Evolutionary conservation across 345 rosid genomes (phyloP), one percentile per base, ranked within the genome.

Genomic region (Eucalyptus curtisii): DNA sequence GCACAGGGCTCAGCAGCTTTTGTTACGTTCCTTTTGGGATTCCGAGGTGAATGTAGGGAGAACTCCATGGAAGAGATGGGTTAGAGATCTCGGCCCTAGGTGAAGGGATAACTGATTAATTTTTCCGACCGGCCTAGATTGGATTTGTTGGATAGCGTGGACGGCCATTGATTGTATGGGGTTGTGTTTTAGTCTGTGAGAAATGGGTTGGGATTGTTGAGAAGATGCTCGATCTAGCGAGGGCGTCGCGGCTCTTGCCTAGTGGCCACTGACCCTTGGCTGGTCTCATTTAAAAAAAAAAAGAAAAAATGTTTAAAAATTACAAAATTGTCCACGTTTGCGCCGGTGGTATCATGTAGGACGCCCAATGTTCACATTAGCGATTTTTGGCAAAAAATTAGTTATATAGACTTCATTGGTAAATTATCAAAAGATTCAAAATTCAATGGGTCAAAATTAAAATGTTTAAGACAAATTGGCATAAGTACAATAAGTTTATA

Each of bases 191-290:
- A 25, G 68, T 10, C 0, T 3, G 8, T 27, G 68, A 59, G 12
- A 6, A 57, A 27, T 0, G 31, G 31, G 68, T 59, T 0, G 68
- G n/a, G 8, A 61, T 27, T 31, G 42, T 68, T 40, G 42, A 31
- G 24, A 33, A 31, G 9, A 16, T 33, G 80, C 42, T 68, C 7
- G 2, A 33, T 17, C 6, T 8, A 3, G n/a, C 0, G 2, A 25
- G n/a, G 64, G 64, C 14, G 2, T 57, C 3, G 0, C 0, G 1
- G 1, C n/a, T 5, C 64, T 57, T 0, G 30, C 64, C 27, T 0
- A 57, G 0, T 25, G 64, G 30, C 6, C 7, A 5, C 0, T 24
- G 14, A 25, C 13, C 14, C 14, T 57, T 57, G 14, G 0, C 3
- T 1, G 0, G 1, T 25, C 7, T 57, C 13, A 57, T 49, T 25